These are phyloP conservation scores for Hyaloscypha hepaticicola DNA, from an alignment of 495 filamentous ascomycete genomes.

Conservation along the genomic window DNA sequence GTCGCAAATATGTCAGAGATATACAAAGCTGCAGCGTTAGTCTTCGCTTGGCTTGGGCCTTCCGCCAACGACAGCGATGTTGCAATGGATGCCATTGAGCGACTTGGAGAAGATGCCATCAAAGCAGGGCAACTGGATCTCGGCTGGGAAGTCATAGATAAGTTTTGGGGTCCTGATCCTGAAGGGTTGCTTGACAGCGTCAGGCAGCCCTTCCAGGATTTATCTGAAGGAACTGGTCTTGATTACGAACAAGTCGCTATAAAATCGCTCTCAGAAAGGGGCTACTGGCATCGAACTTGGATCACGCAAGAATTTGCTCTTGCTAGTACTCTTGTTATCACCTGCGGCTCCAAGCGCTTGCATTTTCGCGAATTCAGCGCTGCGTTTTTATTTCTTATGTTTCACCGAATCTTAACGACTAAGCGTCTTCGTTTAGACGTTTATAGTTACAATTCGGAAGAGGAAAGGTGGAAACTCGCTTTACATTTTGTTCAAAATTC, in stretches of 20 bases:
- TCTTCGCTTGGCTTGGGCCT: constrained; percentile 15
- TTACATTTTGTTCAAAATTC: background rate
- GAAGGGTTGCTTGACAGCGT: background rate
- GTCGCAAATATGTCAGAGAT: constrained; percentile 9
- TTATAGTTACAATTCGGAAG: background rate
- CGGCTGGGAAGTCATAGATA: background rate
- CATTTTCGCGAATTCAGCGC: background rate
- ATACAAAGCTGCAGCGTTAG: constrained; percentile 9
- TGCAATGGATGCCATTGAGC: constrained; percentile 1
- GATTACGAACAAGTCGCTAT: constrained; percentile 2
- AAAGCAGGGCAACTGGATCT: background rate
- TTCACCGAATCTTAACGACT: too few species aligned
- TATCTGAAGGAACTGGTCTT: background rate
- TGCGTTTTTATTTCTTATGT: background rate
- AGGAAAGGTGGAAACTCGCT: background rate
- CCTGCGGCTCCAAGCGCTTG: background rate
- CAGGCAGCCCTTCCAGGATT: background rate
- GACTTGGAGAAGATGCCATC: background rate
- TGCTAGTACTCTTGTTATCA: background rate
- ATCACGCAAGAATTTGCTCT: background rate
- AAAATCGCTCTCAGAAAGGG: background rate
- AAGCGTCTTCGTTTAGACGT: background rate
- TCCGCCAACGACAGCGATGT: constrained; percentile 9
- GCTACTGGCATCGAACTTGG: background rate
- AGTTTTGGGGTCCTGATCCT: constrained; percentile 10